Conservation (phyloP, 2,329 filamentous ascomycete genomes). For the Nothophoma quercina region DNA sequence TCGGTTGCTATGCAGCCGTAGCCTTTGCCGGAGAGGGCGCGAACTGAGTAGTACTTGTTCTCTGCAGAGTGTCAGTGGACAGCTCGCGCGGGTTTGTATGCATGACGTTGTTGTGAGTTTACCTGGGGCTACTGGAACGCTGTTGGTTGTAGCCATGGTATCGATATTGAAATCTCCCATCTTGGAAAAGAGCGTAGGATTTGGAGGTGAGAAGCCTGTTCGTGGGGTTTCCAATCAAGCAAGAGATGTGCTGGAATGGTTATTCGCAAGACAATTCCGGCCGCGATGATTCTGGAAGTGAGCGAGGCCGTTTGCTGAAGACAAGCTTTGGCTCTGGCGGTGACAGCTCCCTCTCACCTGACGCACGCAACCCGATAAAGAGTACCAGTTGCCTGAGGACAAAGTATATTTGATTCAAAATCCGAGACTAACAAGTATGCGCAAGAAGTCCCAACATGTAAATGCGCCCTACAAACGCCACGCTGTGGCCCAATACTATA, state of each 20-base stretch:
- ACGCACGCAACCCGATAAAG: background rate
- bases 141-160: background rate
- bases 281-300: too few species aligned
- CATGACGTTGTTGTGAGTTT: background rate
- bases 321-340: background rate
- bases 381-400: too few species aligned
- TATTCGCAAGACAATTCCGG: too few species aligned
- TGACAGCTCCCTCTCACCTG: background rate
- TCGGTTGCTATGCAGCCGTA: constrained; percentile 52
- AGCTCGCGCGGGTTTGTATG: too few species aligned
- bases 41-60: constrained; percentile 42
- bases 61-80: constrained; percentile 8
- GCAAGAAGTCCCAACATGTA: background rate
- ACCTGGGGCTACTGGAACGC: constrained; percentile 3
- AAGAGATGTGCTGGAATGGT: too few species aligned
- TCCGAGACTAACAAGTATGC: background rate
- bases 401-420: background rate
- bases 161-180: background rate
- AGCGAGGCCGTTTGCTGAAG: background rate
- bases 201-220: too few species aligned
- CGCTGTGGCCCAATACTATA: constrained; percentile 6
- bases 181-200: too few species aligned
- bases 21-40: constrained; percentile 48
- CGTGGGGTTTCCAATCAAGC: too few species aligned
- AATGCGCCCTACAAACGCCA: constrained; percentile 4